Conservation (phyloP, 2,329 filamentous ascomycete genomes). For the Neoascochyta sp. region DNA sequence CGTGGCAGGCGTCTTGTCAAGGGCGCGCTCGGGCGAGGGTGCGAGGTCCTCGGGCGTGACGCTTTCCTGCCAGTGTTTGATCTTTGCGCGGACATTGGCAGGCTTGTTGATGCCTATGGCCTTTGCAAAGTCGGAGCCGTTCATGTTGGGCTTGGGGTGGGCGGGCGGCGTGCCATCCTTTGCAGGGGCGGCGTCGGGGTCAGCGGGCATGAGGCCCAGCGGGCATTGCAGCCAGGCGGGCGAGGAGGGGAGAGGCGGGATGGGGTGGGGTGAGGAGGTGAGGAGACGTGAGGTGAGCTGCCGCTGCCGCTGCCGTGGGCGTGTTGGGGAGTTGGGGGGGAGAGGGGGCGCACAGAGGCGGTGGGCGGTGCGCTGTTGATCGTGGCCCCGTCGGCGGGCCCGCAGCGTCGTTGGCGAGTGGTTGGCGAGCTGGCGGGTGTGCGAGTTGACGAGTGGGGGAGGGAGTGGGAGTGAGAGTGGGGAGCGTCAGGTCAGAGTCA, state of each 20-base stretch:
- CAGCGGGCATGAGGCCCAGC: constrained; percentile 22
- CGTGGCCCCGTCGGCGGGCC: no score
- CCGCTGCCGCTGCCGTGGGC: neutral
- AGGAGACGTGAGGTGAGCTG: constrained; percentile 1
- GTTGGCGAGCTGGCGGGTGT: no score
- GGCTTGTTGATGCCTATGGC: constrained; percentile 41
- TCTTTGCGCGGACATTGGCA: constrained; percentile 64
- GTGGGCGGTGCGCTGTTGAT: no score
- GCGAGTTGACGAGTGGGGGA: no score
- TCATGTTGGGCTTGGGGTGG: constrained; percentile 27
- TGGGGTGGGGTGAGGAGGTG: constrained; percentile 3
- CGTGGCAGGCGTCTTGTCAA: constrained; percentile 5
- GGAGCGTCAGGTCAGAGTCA: no score
- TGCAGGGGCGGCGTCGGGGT: constrained; percentile 19
- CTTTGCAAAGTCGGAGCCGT: constrained; percentile 39
- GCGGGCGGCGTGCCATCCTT: constrained; percentile 29
- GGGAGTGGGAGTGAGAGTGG: no score
- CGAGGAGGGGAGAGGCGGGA: constrained; percentile 3
- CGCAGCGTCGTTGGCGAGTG: no score
- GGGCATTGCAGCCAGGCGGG: constrained; percentile 9
- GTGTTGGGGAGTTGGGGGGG: constrained; percentile 1
- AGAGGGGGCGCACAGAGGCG: no score
- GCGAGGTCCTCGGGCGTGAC: constrained; percentile 6
- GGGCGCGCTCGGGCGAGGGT: constrained; percentile 3
- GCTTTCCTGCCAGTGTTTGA: constrained; percentile 79